Evolutionary conservation across 2,329 filamentous ascomycete genomes (phyloP), one percentile per base, ranked within the genome.

Genomic region (Zymoseptoria pseudotritici): DNA sequence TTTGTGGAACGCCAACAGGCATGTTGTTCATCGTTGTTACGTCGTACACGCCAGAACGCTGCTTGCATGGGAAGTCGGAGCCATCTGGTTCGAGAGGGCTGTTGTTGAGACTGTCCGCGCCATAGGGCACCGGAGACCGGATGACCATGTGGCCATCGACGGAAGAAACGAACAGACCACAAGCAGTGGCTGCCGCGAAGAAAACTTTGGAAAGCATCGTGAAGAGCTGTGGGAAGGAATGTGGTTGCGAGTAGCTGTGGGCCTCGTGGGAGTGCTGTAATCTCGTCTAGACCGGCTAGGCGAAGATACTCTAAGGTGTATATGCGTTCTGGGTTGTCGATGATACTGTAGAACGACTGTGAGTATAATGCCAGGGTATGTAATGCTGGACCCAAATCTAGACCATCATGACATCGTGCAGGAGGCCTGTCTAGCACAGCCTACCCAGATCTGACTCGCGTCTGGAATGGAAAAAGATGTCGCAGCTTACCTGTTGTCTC

Each of bases 1-100:
- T 73, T 65, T 88, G 82, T 0, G 74, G 69, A 1, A 83, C 82
- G 11, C 90, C 90, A 13, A 89, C 81, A 0, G 78, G 72, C 72
- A 87, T 89, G 0, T 78, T 71, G 67, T 90, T 94, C 74, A 76
- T 80, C 7, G 59, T 63, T 0, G 75, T 74, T 1, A 82, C 75
- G 4, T 82, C 81, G 52, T 77, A 75, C 63, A 72, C 75, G 0
- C 75, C 76, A 0, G 67, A 17, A 2, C 80, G 75, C 57, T 81
- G 74, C 75, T 96, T 93, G 84, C 93, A 97, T 0, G 93, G 93
- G 70, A 90, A 97, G 73, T 96, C 78, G 19, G 67, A 68, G 4
- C 63, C 66, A n/a, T 63, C 59, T 2, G 65, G 69, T 0, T 74
- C 59, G 0, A 97, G 80, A 0, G 92, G 92, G 4, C 77, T 77